Base-by-base conservation (phyloP, 345 rosid species). In the Linum lewisii region DNA sequence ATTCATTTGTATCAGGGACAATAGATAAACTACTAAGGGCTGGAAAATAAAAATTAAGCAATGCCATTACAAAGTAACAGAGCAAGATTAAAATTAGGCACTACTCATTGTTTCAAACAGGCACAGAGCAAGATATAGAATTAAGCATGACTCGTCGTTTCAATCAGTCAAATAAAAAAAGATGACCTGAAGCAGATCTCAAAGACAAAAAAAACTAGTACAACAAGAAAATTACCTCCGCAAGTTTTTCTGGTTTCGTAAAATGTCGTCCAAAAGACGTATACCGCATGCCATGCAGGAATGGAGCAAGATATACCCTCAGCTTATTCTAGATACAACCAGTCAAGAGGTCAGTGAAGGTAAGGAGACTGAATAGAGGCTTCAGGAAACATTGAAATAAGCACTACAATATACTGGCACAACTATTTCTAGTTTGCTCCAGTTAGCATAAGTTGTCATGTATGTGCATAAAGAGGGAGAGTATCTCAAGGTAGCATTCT, bases 211-310 rank as follows among this genome's bases (percentile, higher is more conserved):
- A 19, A n/a, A 42, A 19, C 15, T 19, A 68, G 6, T 6, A 15
- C 14, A 38, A 24, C 19, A 16, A 59, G 37, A n/a, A 32, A 49
- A 16, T 69, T 77, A 92, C 99, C 91, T 78, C 84, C 67, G 81
- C 71, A 72, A 92, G 95, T 74, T 84, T 89, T 61, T 89, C 88
- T 62, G 61, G 74, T 67, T 83, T 89, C 21, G 99, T 88, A 73
- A 92, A 92, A 78, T 92, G 98, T 70, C 98, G 97, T 60, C 98
- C 98, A 65, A 70, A 88, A 51, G 98, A 92, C 21, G 95, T 75
- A 66, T 92, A 92, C 51, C 95, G 90, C 81, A 69, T 65, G 55
- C 97, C 98, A 73, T 74, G 57, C 20, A 92, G 71, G 71, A 88
- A 86, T 9, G 98, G 97, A 51, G 96, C 84, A 54, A 92, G 90